Percentiles rank a stretch among this genome's conserved stretches.
Evolutionary conservation across 371 early-diverging fungal genomes (phyloP).

Genomic region (Mucor plumbeus): DNA sequence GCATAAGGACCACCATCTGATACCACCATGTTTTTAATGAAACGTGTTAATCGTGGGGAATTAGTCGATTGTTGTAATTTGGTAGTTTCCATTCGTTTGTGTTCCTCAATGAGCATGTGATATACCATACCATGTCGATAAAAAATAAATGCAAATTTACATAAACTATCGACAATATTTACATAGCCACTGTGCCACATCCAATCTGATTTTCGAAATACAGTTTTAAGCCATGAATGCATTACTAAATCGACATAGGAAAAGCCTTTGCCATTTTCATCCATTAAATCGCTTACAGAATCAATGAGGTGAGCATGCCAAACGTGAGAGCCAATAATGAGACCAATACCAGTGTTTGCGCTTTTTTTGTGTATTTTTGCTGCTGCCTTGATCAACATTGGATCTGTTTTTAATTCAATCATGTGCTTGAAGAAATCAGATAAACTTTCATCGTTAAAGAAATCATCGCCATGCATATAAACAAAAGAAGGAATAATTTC

Average conservation of each 20-base stretch:
- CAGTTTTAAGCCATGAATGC: conserved; percentile 51
- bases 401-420: conserved; percentile 52
- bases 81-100: conserved; percentile 27
- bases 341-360: conserved; percentile 27
- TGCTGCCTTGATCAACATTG: conserved; percentile 40
- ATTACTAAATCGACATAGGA: conserved; percentile 52
- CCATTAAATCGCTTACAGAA: conserved; percentile 33
- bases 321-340: conserved; percentile 39
- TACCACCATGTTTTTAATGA: conserved; percentile 42
- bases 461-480: conserved; percentile 58
- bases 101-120: conserved; percentile 38
- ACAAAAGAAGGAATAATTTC: conserved; percentile 54
- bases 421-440: conserved; percentile 43
- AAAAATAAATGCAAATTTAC: conserved; percentile 37
- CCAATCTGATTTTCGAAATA: conserved; percentile 46
- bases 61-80: conserved; percentile 21
- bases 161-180: conserved; percentile 37
- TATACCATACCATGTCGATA: conserved; percentile 29
- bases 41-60: conserved; percentile 26
- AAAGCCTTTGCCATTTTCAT: conserved; percentile 42
- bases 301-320: conserved; percentile 52
- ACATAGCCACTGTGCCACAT: conserved; percentile 46
- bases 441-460: conserved; percentile 48
- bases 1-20: conserved; percentile 44
- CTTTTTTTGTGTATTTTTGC: background rate